Conservation (phyloP, 495 filamentous ascomycete species). For the Lasiosphaeris hirsuta region DNA sequence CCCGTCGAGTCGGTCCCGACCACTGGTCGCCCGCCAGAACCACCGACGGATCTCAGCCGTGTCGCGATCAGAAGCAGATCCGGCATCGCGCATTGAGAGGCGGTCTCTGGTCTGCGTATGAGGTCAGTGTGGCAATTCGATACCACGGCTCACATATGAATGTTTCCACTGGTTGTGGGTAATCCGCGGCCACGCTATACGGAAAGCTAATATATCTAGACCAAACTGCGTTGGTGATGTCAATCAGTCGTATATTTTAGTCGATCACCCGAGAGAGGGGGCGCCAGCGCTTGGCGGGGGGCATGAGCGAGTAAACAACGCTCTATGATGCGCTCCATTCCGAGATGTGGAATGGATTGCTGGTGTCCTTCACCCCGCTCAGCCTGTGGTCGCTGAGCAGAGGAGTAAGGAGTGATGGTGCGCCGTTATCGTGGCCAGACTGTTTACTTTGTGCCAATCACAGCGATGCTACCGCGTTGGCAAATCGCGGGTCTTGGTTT, state of each 20-base stretch:
- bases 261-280: conserved; percentile 1
- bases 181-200: not conserved
- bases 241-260: not conserved
- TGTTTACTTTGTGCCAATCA: conserved; percentile 6
- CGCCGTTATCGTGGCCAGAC: conserved; percentile 8
- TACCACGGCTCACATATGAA: not conserved
- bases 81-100: not conserved
- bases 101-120: not conserved
- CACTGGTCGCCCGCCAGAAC: not conserved
- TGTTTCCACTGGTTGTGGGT: not conserved
- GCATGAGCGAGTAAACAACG: not conserved
- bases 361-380: not conserved
- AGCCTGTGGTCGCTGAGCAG: not conserved
- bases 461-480: not conserved
- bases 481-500: not conserved
- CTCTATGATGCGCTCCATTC: no score
- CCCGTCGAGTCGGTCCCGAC: not conserved
- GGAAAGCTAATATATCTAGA: not conserved
- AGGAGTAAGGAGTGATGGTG: not conserved
- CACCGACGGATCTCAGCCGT: conserved; percentile 4
- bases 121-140: conserved; percentile 4
- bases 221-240: not conserved
- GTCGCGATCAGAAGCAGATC: conserved; percentile 3
- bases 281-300: not conserved
- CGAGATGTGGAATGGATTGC: no score